These are phyloP conservation scores for Spongispora temasekensis DNA, from an alignment of 1,284 basidiomycete genomes.

Conservation along the genomic window DNA sequence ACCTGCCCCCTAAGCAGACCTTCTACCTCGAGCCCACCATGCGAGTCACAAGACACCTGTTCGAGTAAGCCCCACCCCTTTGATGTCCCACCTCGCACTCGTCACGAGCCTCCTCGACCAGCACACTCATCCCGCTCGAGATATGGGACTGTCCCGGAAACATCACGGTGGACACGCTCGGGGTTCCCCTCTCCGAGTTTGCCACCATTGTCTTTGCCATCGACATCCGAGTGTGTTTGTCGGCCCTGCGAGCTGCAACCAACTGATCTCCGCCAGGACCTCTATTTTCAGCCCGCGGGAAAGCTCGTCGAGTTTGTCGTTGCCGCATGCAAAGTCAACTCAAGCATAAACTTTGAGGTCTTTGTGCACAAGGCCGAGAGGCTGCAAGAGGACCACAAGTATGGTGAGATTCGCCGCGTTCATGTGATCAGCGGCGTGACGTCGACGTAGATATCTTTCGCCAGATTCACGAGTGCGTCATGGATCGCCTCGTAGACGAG, in stretches of 20 bases:
- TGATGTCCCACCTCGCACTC: not conserved
- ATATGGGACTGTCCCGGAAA: conserved; percentile 96
- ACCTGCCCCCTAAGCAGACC: conserved; percentile 81
- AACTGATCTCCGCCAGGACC: conserved; percentile 45
- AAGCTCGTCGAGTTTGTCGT: conserved; percentile 80
- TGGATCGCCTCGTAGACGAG: conserved; percentile 78
- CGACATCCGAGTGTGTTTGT: conserved; percentile 79
- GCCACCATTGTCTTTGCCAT: conserved; percentile 92
- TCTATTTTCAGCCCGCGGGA: conserved; percentile 75
- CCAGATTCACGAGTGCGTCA: conserved; percentile 84
- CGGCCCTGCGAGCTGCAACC: not conserved
- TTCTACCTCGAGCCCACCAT: conserved; percentile 91
- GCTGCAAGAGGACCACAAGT: conserved; percentile 89
- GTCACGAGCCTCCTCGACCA: conserved; percentile 36
- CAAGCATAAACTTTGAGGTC: conserved; percentile 82
- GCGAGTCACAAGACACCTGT: conserved; percentile 71
- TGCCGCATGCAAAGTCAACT: conserved; percentile 75
- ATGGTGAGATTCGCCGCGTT: conserved; percentile 53
- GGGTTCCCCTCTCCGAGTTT: conserved; percentile 72
- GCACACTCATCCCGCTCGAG: conserved; percentile 90
- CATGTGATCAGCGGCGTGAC: conserved; percentile 1
- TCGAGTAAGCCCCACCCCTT: conserved; percentile 67
- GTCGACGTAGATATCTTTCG: conserved; percentile 74
- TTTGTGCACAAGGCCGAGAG: conserved; percentile 98
- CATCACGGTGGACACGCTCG: conserved; percentile 74